Evolutionary conservation across 306 rosid species (phyloP).

Genomic region (Trifolium subterraneum): DNA sequence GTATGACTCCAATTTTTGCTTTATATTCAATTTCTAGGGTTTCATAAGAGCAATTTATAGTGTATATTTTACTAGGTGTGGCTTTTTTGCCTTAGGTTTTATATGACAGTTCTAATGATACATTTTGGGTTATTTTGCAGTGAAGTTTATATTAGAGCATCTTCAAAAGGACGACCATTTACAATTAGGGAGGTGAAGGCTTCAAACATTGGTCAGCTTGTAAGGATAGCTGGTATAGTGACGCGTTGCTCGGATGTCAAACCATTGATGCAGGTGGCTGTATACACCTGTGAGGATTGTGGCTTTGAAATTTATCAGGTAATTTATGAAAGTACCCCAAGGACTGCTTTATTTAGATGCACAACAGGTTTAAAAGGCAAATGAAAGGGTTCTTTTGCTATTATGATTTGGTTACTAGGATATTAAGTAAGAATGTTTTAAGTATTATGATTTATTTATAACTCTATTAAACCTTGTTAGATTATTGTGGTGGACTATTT

Average conservation of each 20-base stretch:
- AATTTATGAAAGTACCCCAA: constrained; percentile 26
- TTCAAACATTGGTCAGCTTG: constrained; percentile 93
- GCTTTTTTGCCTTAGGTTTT: constrained; percentile 1
- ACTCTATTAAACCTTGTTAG: constrained; percentile 1
- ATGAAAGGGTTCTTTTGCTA: constrained; percentile 10
- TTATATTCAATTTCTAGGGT: neutral
- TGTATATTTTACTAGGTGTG: neutral
- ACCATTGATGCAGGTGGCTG: constrained; percentile 98
- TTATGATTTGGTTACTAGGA: constrained; percentile 8
- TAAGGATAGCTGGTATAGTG: constrained; percentile 90
- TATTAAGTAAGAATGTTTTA: neutral
- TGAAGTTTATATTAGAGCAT: constrained; percentile 88
- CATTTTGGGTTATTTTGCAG: constrained; percentile 52
- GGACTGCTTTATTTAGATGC: constrained; percentile 8
- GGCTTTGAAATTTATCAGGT: constrained; percentile 99
- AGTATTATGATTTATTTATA: neutral
- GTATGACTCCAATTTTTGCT: constrained; percentile 51
- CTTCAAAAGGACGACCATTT: constrained; percentile 86
- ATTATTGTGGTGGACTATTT: constrained; percentile 7
- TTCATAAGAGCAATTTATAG: neutral
- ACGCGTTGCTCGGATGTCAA: constrained; percentile 96
- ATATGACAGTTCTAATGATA: constrained; percentile 24
- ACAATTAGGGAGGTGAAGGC: constrained; percentile 98
- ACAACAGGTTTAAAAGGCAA: neutral
- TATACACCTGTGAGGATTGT: constrained; percentile 96